Evolutionary conservation across 140 eudicot species (phyloP), one percentile per base, ranked within the genome.

Genomic region (Erigeron philadelphicus): DNA sequence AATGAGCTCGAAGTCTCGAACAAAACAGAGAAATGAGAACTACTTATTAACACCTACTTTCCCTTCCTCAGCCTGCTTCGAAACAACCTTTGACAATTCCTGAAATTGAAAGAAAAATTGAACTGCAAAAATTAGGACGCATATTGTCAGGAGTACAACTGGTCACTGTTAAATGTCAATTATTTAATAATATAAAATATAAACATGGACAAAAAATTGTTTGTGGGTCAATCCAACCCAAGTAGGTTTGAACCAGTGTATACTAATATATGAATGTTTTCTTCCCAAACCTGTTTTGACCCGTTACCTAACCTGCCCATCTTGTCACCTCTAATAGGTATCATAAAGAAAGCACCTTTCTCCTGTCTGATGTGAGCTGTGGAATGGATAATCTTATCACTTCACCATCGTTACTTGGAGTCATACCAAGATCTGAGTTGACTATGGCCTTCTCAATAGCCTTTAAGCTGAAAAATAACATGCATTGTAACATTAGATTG

Each of bases 21-120:
- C 15, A 48, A 19, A n/a, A 40, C 31, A 10, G 12, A 56, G 9
- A 38, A 2, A 0, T 45, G 57, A 57, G 72, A 47, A 77, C 63
- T 12, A 3, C 48, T 69, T 40, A 71, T 59, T 49, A 75, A 19
- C 18, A 12, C 73, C 44, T 78, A 93, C 99, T 94, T 83, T 94
- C 23, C 95, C 97, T 72, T 89, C 99, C 83, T 94, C 99, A 18
- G 99, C 89, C 79, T 85, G 94, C 83, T 94, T 89, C 64, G 95
- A 80, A 50, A 89, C 99, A 82, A 89, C 23, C 83, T 89, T 94
- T 13, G 91, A 65, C 71, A 94, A 12, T 72, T 94, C 99, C 99
- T 94, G 85, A 65, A 77, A 19, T 19, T 79, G 59, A 38, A 71
- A 71, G 42, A 43, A 65, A 19, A 9, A 43, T 64, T 57, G 21